A percentile compares a stretch with the other conserved stretches of the same genome.
phyloP scores from a whole-genome alignment of 495 filamentous ascomycete genomes.

The Penicillium chermesinum region DNA sequence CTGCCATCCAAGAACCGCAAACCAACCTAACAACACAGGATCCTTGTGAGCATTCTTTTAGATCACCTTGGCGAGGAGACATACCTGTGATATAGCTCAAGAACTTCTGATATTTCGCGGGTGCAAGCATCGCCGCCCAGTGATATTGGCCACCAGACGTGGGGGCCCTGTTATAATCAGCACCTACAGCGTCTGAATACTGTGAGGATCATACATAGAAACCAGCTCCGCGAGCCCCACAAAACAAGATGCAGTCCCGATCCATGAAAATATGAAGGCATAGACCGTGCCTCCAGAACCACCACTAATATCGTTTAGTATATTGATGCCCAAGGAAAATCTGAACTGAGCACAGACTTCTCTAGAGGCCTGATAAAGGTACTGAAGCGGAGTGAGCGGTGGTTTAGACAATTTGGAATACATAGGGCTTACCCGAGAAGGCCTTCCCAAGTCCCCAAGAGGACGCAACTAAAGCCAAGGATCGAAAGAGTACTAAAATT shows the following conservation, averaged over 20 bases:
- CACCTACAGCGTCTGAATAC: background rate
- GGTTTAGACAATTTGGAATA: too few species aligned
- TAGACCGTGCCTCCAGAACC: constrained; percentile 52
- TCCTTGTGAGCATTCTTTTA: background rate
- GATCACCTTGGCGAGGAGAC: background rate
- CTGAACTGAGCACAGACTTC: too few species aligned
- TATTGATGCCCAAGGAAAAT: too few species aligned
- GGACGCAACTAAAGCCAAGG: too few species aligned
- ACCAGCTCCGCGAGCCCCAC: constrained; percentile 35
- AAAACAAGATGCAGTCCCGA: constrained; percentile 25
- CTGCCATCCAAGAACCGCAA: background rate
- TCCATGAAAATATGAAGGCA: constrained; percentile 47
- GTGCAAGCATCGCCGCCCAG: constrained; percentile 48
- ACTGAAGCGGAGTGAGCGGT: too few species aligned
- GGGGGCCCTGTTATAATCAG: constrained; percentile 33
- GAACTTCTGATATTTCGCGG: constrained; percentile 31
- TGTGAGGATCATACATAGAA: constrained; percentile 32
- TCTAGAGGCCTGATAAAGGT: too few species aligned
- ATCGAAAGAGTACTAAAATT: too few species aligned
- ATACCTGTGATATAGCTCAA: constrained; percentile 45
- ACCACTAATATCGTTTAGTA: too few species aligned
- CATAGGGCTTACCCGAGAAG: too few species aligned
- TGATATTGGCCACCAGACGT: constrained; percentile 51
- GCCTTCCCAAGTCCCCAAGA: too few species aligned
- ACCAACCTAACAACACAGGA: background rate